A percentile compares a stretch with the other conserved stretches of the same genome.
Evolutionary conservation across 2,329 filamentous ascomycete species (phyloP).

Genomic region (Curvularia spicifera): DNA sequence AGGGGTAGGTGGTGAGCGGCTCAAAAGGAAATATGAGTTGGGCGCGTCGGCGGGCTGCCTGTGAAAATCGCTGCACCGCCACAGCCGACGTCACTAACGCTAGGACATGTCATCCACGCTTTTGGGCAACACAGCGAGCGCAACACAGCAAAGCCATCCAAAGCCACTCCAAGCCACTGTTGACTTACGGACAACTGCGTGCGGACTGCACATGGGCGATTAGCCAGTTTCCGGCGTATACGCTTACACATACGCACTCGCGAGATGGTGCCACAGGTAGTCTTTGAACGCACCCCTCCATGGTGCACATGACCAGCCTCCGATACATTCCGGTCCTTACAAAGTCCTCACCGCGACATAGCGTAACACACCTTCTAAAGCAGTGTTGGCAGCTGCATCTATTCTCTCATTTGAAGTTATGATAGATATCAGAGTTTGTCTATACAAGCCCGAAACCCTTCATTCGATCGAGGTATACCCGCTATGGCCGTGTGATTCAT

Average conservation of each 20-base stretch:
- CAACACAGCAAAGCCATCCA: background rate
- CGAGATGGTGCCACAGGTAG: background rate
- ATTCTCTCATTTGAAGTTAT: constrained; percentile 35
- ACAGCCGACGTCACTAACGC: constrained; percentile 29
- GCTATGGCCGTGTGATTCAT: constrained; percentile 37
- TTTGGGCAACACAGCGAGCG: background rate
- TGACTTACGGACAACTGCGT: background rate
- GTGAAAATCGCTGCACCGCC: constrained; percentile 29
- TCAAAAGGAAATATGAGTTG: constrained; percentile 22
- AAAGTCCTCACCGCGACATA: background rate
- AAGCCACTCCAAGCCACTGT: background rate
- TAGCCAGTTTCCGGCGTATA: background rate
- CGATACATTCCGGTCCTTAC: background rate
- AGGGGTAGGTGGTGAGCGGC: constrained; percentile 10
- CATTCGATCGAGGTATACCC: constrained; percentile 33
- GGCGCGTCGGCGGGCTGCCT: constrained; percentile 23
- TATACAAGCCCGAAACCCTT: constrained; percentile 36
- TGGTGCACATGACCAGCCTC: background rate
- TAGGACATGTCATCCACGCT: constrained; percentile 8
- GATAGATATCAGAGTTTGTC: constrained; percentile 36
- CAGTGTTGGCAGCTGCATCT: constrained; percentile 4
- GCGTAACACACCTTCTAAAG: background rate
- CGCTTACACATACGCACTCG: background rate
- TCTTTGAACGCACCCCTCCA: background rate
- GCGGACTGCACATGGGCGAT: background rate